phyloP scores from a whole-genome alignment of 306 rosid species.

The Gynostemma pentaphyllum region DNA sequence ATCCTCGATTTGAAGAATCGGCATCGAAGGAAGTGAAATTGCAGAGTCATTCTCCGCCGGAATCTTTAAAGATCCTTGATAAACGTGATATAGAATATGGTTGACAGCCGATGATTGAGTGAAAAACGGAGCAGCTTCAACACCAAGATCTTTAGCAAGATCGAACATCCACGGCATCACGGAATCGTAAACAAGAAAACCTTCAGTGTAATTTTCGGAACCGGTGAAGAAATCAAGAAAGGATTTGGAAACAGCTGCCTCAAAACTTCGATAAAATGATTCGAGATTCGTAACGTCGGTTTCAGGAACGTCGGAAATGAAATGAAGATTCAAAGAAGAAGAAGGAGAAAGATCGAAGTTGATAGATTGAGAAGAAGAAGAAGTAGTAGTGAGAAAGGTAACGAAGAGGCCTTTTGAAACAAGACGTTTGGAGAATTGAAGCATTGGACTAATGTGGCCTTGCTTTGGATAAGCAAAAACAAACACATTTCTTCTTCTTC shows the following conservation, averaged over 20 bases:
- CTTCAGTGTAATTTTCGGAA: neutral
- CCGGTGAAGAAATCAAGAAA: neutral
- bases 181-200: neutral
- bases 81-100: neutral
- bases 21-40: slow-evolving; percentile 6
- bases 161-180: neutral
- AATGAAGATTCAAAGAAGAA: too few species aligned
- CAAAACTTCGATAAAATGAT: neutral
- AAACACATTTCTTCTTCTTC: too few species aligned
- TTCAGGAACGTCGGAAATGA: neutral
- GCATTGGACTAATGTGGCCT: too few species aligned
- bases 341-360: too few species aligned
- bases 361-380: too few species aligned
- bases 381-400: too few species aligned
- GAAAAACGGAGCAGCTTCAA: slow-evolving; percentile 9
- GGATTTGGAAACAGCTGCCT: neutral
- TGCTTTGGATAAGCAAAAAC: too few species aligned
- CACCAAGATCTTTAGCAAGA: neutral
- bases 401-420: too few species aligned
- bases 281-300: neutral
- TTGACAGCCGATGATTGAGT: neutral
- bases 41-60: neutral
- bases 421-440: too few species aligned
- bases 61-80: neutral
- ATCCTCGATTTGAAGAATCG: slow-evolving; percentile 4